Base-by-base conservation (phyloP, 2,329 filamentous ascomycete species). In the Emmonsiellopsis sp. region DNA sequence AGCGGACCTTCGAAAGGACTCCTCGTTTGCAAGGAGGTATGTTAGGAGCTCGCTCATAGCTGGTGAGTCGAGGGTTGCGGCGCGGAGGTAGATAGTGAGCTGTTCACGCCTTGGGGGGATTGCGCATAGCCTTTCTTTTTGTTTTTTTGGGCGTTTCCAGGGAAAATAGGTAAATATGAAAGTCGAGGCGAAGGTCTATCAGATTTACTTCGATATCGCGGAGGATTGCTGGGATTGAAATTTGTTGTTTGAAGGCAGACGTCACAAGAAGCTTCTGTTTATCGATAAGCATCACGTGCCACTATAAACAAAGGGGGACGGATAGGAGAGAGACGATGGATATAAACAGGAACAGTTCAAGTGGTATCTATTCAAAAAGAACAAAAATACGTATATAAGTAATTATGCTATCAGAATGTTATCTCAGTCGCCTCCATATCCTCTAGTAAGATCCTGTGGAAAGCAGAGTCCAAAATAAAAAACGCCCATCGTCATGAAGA, bases 11-110 rank as follows among this genome's bases (percentile, higher is more conserved):
- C 69, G 64, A 54, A 87, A 87, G 57, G 81, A 79, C 45, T 77
- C 72, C 65, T 85, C 81, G 59, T 83, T 75, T 42, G 78, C 68
- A 51, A 81, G 68, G 53, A 87, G 77, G 63, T 81, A 91, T 50
- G 82, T 77, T 45, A 88, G 76, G 53, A 92, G 81, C 63, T 86
- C 81, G 62, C 78, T 68, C 71, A 73, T 73, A 8, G 37, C 14
- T 40, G 31, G 48, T 42, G 34, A 7, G n/a, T 48, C 34, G 13
- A 17, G 11, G 13, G n/a, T 27, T n/a, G 47, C 21, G 31, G 36
- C 10, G 47, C 21, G 31, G 36, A 40, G 9, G 2, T 36, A 40
- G 21, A n/a, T 40, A 32, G 36, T 42, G 36, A 40, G 3, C 21
- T 27, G 21, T 27, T 27, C 21, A 27, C 21, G 21, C 21, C 21